phyloP scores from a whole-genome alignment of 2,329 filamentous ascomycete genomes.

The Graphiopsis chlorocephala region DNA sequence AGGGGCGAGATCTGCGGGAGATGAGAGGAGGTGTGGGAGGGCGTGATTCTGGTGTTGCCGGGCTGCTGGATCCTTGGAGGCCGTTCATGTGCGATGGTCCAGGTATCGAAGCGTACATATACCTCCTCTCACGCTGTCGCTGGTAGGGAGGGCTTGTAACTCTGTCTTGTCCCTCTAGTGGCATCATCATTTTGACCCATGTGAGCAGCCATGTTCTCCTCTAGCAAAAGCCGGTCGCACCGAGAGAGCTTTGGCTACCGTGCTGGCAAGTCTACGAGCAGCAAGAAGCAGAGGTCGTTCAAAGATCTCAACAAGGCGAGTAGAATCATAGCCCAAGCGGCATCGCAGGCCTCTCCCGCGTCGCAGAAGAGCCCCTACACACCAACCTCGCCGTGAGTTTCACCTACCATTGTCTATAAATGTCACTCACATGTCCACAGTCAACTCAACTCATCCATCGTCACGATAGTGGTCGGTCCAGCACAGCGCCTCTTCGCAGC shows the following conservation, averaged over 20 bases:
- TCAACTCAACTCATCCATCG: constrained; percentile 65
- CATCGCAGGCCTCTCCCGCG: constrained; percentile 23
- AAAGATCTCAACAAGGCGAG: constrained; percentile 31
- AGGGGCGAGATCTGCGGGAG: constrained; percentile 11
- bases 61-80: constrained; percentile 1
- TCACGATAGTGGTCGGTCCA: constrained; percentile 76
- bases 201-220: constrained; percentile 28
- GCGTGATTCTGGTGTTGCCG: constrained; percentile 5
- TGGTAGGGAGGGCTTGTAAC: constrained; percentile 13
- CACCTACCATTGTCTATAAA: neutral
- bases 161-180: constrained; percentile 1
- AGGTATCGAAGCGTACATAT: neutral
- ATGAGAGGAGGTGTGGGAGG: constrained; percentile 1
- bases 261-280: constrained; percentile 32
- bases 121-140: constrained; percentile 16
- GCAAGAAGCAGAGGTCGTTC: constrained; percentile 36
- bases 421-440: neutral
- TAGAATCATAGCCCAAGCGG: constrained; percentile 26
- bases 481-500: constrained; percentile 78
- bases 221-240: constrained; percentile 31
- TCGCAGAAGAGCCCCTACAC: constrained; percentile 28
- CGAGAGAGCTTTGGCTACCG: constrained; percentile 35
- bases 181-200: neutral
- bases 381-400: constrained; percentile 33
- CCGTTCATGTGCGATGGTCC: neutral